Evolutionary conservation across 179 eudicot genomes (phyloP).

Genomic region (Silene coronaria): DNA sequence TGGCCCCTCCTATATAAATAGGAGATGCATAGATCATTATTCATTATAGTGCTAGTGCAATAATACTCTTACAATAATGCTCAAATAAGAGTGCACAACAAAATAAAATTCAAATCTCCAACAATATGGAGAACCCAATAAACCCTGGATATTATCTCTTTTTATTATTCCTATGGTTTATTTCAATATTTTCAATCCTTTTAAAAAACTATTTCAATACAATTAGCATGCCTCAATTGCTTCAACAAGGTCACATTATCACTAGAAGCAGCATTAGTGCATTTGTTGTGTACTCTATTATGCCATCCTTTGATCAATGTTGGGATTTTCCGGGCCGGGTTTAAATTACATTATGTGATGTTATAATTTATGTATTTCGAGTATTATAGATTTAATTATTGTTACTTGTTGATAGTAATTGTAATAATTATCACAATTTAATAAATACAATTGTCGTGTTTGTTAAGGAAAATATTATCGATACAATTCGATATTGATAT

Average conservation of each 20-base stretch:
- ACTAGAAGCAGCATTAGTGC: conserved; percentile 2
- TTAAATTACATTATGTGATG: neutral
- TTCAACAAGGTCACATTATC: conserved; percentile 22
- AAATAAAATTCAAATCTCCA: neutral
- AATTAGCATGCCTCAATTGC: conserved; percentile 18
- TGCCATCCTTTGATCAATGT: conserved; percentile 11
- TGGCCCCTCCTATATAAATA: neutral
- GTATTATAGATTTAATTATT: no score
- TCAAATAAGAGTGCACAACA: neutral
- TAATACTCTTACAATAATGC: neutral
- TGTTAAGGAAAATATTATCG: no score
- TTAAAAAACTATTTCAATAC: conserved; percentile 3
- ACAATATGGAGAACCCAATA: conserved; percentile 22
- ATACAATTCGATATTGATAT: no score
- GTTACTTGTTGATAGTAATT: neutral
- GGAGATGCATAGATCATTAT: neutral
- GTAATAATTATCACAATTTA: no score
- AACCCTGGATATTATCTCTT: conserved; percentile 24
- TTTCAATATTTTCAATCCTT: conserved; percentile 23
- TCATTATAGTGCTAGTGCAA: neutral
- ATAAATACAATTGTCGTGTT: neutral
- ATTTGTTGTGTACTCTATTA: conserved; percentile 14
- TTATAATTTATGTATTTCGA: no score
- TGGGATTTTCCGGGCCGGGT: neutral
- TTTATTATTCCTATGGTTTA: conserved; percentile 27